Base-by-base conservation (phyloP, 108 stramenopile species). In the Nitzschia palea region DNA sequence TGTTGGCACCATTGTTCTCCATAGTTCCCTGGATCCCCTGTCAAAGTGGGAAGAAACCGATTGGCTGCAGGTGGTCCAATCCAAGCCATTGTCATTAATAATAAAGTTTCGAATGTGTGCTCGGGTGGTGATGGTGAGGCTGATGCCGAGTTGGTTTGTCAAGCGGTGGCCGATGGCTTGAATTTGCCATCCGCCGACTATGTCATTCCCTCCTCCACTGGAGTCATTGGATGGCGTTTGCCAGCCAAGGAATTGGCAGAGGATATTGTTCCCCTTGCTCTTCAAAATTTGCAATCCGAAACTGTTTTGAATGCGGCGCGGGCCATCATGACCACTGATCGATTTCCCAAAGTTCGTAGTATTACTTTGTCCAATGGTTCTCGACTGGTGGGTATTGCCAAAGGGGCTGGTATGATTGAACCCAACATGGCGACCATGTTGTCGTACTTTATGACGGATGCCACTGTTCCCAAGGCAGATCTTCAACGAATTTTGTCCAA, bases 401-500 rank as follows among this genome's bases (percentile, higher is more conserved):
- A 99, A 76, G 98, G 98, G 15, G 98, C 98, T 9, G 98, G 98
- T 23, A 99, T 99, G 98, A 97, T 98, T 61, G 95, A 98, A 71
- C 96, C 97, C 15, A 96, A 97, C 71, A 95, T 97, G 93, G 96
- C 95, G 1, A 98, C 97, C 33, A 98, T 98, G 97, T 81, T 99
- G 35, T 84, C 84, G 9, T 99, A 97, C 69, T 76, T 99, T 32
- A 68, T 98, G 79, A 98, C 98, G 1, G 98, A 99, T 74, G 91
- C 90, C 27, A 81, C 78, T 30, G 70, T 94, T 58, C 68, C 75
- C 17, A 84, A 85, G 55, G 80, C 70, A 2, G 76, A 72, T 31
- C 81, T 99, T 32, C 90, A 93, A 62, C 57, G 68, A 6, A 80
- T 93, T 74, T 77, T 99, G 15, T 55, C 67, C 20, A 77, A 62